Conservation (phyloP, 1,139 yeast genomes). For the Barnettozyma hawaiiensis region DNA sequence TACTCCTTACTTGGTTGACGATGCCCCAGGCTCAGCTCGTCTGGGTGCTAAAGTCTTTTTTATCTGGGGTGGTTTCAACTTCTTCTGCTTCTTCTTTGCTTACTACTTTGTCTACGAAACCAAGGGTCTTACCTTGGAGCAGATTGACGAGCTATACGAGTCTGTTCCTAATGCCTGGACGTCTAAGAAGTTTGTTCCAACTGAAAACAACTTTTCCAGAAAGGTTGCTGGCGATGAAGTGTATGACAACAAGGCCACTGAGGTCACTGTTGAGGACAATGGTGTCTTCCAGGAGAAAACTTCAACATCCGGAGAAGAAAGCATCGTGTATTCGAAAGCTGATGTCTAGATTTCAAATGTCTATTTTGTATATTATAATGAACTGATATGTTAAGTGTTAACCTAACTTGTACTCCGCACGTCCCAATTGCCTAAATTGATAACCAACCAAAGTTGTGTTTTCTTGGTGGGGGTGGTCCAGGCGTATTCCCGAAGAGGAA, state of each 20-base stretch:
- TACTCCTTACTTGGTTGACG: slow-evolving; percentile 64
- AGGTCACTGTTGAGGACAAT: slow-evolving; percentile 6
- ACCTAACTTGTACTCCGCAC: not conserved
- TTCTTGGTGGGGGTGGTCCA: not conserved
- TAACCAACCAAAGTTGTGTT: not conserved
- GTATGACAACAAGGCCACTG: slow-evolving; percentile 8
- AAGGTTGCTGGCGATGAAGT: slow-evolving; percentile 12
- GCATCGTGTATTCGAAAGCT: not conserved
- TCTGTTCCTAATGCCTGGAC: slow-evolving; percentile 36
- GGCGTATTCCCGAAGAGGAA: too few species aligned
- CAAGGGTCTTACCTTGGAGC: slow-evolving; percentile 59
- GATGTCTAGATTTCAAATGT: not conserved
- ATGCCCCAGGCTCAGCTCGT: slow-evolving; percentile 51
- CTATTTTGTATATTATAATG: not conserved
- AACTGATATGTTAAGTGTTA: not conserved
- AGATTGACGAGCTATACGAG: slow-evolving; percentile 54
- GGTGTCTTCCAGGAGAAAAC: slow-evolving; percentile 5
- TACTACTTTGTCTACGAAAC: slow-evolving; percentile 59
- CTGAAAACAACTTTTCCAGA: slow-evolving; percentile 32
- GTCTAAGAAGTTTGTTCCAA: slow-evolving; percentile 41
- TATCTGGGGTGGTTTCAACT: slow-evolving; percentile 55
- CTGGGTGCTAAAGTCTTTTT: slow-evolving; percentile 64
- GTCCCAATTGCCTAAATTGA: too few species aligned
- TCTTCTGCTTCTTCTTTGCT: slow-evolving; percentile 39
- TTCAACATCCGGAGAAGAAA: not conserved